These are phyloP conservation scores for Zoysia matrella DNA, from an alignment of 202 grass and related monocot genomes.

Conservation along the genomic window DNA sequence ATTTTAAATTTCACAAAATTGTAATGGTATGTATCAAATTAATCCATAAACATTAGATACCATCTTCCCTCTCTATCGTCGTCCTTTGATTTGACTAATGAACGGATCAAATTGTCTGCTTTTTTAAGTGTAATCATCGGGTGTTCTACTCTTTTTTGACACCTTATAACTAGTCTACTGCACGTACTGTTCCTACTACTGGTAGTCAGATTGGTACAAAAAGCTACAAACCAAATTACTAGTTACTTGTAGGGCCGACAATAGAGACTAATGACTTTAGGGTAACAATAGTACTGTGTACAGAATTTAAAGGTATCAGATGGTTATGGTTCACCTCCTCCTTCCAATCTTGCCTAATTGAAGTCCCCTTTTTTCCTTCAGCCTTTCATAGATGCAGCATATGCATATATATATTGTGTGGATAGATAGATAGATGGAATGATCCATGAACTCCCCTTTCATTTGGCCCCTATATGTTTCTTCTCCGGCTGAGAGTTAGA, in stretches of 20 bases:
- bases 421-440: slow-evolving; percentile 27
- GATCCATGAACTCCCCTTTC: slow-evolving; percentile 38
- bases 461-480: background rate
- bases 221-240: slow-evolving; percentile 24
- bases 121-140: no score
- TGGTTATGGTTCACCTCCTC: background rate
- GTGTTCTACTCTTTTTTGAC: background rate
- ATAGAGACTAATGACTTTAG: slow-evolving; percentile 25
- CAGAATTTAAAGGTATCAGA: slow-evolving; percentile 10
- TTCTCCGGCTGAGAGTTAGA: background rate
- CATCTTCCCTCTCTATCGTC: background rate
- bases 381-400: background rate
- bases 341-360: background rate
- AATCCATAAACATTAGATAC: no score
- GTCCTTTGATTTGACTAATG: background rate
- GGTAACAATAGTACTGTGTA: background rate
- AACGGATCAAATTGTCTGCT: background rate
- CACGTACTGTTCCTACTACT: background rate
- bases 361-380: no score
- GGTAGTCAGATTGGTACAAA: background rate
- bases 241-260: slow-evolving; percentile 2
- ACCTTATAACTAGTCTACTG: background rate
- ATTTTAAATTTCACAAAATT: no score
- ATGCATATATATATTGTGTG: background rate
- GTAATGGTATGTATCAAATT: no score